phyloP scores from a whole-genome alignment of 2,329 filamentous ascomycete genomes.

The Xenoacremonium recifei region DNA sequence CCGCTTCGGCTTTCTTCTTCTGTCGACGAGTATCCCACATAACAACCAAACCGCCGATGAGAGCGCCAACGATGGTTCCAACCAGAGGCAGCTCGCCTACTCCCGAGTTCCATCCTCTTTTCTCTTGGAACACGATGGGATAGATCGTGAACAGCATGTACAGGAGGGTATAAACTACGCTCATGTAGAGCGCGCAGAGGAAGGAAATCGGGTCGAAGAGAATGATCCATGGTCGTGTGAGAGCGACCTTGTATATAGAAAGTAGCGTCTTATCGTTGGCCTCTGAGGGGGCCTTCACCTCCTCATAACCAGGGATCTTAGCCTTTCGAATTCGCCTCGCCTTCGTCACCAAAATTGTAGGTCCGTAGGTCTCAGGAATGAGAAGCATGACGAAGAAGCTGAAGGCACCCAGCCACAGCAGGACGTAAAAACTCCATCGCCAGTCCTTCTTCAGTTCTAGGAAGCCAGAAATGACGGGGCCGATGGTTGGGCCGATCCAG shows the following conservation, averaged over 20 bases:
- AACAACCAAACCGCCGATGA: conserved; percentile 42
- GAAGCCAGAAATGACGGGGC: conserved; percentile 56
- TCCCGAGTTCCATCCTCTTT: conserved; percentile 52
- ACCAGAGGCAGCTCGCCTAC: conserved; percentile 51
- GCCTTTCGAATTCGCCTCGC: conserved; percentile 49
- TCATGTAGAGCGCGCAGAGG: conserved; percentile 50
- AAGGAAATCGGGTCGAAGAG: conserved; percentile 54
- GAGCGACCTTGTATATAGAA: conserved; percentile 48
- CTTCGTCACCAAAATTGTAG: conserved; percentile 50
- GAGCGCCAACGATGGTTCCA: conserved; percentile 48
- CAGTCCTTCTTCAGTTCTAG: conserved; percentile 53
- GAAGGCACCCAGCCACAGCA: conserved; percentile 41
- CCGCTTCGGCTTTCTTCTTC: conserved; percentile 37
- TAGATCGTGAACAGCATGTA: conserved; percentile 62
- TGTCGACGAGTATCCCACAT: conserved; percentile 38
- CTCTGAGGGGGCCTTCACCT: conserved; percentile 49
- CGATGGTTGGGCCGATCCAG: conserved; percentile 52
- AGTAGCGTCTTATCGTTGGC: conserved; percentile 39
- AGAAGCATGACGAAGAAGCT: conserved; percentile 49
- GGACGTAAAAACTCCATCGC: conserved; percentile 52
- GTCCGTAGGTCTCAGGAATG: conserved; percentile 57
- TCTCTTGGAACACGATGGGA: conserved; percentile 52
- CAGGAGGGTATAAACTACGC: conserved; percentile 50
- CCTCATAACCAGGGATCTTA: conserved; percentile 50
- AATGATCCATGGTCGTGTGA: conserved; percentile 53